Percentiles rank a stretch among this genome's conserved stretches.
phyloP scores from a whole-genome alignment of 139 green algal species.

The Ettlia oleoabundans region DNA sequence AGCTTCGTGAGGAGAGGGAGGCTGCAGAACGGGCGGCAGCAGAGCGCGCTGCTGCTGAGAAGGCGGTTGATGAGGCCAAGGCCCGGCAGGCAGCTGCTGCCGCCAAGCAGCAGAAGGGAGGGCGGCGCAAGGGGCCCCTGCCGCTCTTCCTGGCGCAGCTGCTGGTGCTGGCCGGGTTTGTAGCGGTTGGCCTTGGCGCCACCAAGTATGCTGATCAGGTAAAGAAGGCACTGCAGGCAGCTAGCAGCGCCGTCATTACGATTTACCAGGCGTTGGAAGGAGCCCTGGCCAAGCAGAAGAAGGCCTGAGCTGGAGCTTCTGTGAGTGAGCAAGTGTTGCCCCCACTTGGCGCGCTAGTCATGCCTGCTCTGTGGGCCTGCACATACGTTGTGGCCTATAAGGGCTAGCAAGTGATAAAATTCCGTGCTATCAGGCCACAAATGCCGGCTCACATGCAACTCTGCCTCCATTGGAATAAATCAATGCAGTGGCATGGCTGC shows the following conservation, averaged over 20 bases:
- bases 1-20: neutral
- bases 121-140: conserved; percentile 23
- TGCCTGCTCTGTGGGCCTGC: too few relatives aligned
- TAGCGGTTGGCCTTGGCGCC: neutral
- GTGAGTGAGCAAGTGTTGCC: too few relatives aligned
- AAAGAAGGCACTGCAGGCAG: neutral
- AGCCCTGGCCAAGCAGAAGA: neutral
- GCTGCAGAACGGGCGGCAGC: neutral
- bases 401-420: too few relatives aligned
- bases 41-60: neutral
- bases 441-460: too few relatives aligned
- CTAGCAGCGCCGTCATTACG: neutral
- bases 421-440: too few relatives aligned
- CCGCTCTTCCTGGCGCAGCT: conserved; percentile 30
- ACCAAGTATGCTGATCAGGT: neutral
- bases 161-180: neutral
- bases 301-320: neutral
- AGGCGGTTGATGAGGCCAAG: neutral
- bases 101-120: neutral
- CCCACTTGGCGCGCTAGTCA: too few relatives aligned
- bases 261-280: neutral
- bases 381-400: too few relatives aligned
- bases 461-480: too few relatives aligned
- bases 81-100: neutral
- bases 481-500: too few relatives aligned